phyloP scores from a whole-genome alignment of 805 yeast species.

The Candida pseudoglaebosa region DNA sequence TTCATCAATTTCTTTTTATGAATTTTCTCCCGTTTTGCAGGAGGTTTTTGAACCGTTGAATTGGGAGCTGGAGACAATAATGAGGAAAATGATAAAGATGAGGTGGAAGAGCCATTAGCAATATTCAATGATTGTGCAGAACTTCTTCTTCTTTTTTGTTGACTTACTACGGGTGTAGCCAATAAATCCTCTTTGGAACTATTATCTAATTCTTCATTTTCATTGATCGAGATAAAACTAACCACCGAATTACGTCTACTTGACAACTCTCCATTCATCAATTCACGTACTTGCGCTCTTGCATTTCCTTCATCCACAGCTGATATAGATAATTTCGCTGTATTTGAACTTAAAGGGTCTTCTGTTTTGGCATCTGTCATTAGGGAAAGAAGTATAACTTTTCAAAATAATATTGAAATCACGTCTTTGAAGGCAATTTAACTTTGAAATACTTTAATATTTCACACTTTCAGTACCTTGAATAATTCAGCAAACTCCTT shows the following conservation, averaged over 20 bases:
- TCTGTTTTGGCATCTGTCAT: constrained; percentile 7
- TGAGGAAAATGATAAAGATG: constrained; percentile 4
- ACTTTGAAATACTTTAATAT: neutral
- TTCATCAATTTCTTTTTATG: constrained; percentile 32
- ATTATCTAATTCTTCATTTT: constrained; percentile 15
- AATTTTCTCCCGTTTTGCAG: constrained; percentile 16
- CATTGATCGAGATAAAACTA: constrained; percentile 20
- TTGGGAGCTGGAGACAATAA: too few species aligned
- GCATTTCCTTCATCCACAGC: constrained; percentile 16
- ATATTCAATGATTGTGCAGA: constrained; percentile 24
- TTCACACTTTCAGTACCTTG: neutral
- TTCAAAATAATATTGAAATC: neutral
- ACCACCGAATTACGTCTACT: constrained; percentile 21
- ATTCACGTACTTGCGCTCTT: constrained; percentile 15
- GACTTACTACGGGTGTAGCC: neutral
- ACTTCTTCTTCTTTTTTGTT: constrained; percentile 36
- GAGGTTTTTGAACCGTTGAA: neutral
- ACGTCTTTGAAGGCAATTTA: neutral
- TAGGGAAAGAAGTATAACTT: neutral
- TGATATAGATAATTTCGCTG: constrained; percentile 27
- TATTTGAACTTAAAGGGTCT: constrained; percentile 19
- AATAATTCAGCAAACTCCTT: neutral
- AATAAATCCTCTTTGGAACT: neutral
- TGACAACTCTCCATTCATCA: constrained; percentile 2
- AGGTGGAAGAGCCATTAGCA: constrained; percentile 8